Conservation (phyloP, 2,329 filamentous ascomycete genomes). For the Talaromyces sp. region DNA sequence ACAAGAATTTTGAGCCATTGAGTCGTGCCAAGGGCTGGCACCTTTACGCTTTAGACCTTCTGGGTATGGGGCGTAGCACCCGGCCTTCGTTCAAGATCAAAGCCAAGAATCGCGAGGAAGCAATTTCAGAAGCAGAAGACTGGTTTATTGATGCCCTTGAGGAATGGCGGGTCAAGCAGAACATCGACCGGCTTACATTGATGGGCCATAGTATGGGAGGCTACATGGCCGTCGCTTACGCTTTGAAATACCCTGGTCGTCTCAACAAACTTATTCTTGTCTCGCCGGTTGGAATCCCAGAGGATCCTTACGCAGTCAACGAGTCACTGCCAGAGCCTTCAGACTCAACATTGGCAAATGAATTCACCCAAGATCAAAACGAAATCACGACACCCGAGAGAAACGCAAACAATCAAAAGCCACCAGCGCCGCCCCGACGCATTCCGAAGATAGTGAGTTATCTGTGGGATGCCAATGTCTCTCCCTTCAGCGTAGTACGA, state of each 20-base stretch:
- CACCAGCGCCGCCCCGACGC: constrained; percentile 50
- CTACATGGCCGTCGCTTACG: constrained; percentile 91
- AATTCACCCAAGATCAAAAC: constrained; percentile 69
- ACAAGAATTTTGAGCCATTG: constrained; percentile 91
- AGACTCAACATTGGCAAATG: constrained; percentile 66
- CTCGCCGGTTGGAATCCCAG: constrained; percentile 88
- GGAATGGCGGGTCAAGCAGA: constrained; percentile 84
- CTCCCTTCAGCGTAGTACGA: constrained; percentile 85
- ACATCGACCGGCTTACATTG: constrained; percentile 88
- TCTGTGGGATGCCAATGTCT: constrained; percentile 95
- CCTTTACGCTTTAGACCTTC: constrained; percentile 86
- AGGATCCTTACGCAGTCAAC: constrained; percentile 83
- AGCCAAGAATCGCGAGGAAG: constrained; percentile 71
- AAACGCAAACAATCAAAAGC: constrained; percentile 26
- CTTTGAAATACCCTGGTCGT: constrained; percentile 89
- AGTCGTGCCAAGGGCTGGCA: constrained; percentile 76
- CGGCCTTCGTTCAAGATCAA: constrained; percentile 78
- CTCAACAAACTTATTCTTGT: constrained; percentile 95
- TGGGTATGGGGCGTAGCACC: constrained; percentile 88
- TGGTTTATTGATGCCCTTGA: constrained; percentile 97
- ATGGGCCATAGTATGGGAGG: constrained; percentile 90
- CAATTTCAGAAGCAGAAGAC: constrained; percentile 81
- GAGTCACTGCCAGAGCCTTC: constrained; percentile 72
- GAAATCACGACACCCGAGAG: constrained; percentile 13
- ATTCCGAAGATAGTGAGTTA: constrained; percentile 83